These are phyloP conservation scores for Hypoxylon fuscum DNA, from an alignment of 495 filamentous ascomycete genomes.

Conservation along the genomic window DNA sequence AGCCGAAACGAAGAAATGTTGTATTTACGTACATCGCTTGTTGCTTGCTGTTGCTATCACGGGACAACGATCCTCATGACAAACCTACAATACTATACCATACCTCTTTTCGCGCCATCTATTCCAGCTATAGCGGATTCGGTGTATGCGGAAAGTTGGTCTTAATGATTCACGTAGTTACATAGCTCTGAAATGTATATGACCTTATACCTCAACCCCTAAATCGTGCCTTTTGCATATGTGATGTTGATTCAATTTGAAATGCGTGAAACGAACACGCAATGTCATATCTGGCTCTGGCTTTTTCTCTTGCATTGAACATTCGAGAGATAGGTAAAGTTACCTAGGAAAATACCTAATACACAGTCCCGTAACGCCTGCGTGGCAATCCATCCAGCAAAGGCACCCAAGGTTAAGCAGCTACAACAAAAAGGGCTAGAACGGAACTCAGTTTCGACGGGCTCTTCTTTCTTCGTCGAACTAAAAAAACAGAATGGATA, in stretches of 20 bases:
- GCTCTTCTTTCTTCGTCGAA: not conserved
- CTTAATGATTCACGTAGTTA: constrained; percentile 21
- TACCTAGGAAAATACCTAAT: too few relatives aligned
- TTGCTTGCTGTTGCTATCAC: constrained; percentile 6
- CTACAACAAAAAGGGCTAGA: too few relatives aligned
- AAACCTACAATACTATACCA: not conserved
- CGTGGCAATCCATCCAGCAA: too few relatives aligned
- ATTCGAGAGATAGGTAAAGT: too few relatives aligned
- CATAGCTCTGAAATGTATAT: not conserved
- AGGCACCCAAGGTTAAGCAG: too few relatives aligned
- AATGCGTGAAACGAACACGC: too few relatives aligned
- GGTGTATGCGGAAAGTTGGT: not conserved
- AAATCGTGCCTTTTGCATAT: too few relatives aligned
- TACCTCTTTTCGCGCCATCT: not conserved
- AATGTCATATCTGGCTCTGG: too few relatives aligned
- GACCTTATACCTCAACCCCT: not conserved
- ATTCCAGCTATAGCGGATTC: not conserved
- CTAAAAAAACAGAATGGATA: not conserved
- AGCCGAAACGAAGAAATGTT: constrained; percentile 21
- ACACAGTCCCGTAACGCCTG: too few relatives aligned
- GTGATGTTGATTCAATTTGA: too few relatives aligned
- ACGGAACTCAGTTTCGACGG: not conserved
- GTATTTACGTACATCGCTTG: constrained; percentile 24
- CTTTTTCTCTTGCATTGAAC: too few relatives aligned
- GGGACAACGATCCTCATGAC: constrained; percentile 15